These are phyloP conservation scores for Earliella scabrosa DNA, from an alignment of 1,284 basidiomycete genomes.

Conservation along the genomic window DNA sequence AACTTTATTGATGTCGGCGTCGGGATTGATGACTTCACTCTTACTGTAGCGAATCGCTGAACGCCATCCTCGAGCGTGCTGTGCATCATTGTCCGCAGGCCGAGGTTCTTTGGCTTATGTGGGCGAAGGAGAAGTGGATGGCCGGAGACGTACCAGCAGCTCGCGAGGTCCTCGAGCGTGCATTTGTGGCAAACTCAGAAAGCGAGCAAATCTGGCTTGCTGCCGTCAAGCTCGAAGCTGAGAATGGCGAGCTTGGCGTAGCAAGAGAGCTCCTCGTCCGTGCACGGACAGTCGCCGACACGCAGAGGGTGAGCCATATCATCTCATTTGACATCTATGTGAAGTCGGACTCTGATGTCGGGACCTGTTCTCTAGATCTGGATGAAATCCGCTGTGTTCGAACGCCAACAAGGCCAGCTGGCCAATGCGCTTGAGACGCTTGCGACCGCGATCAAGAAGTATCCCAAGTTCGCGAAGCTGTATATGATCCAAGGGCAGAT, in stretches of 20 bases:
- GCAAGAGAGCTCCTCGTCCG: slow-evolving; percentile 87
- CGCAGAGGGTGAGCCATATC: slow-evolving; percentile 72
- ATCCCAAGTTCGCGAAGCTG: slow-evolving; percentile 87
- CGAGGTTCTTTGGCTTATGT: slow-evolving; percentile 96
- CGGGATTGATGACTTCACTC: neutral
- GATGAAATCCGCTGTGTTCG: slow-evolving; percentile 98
- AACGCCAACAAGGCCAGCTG: slow-evolving; percentile 83
- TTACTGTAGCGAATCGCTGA: slow-evolving; percentile 81
- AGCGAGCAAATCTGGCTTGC: slow-evolving; percentile 98
- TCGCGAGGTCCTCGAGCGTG: slow-evolving; percentile 84
- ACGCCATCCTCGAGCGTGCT: slow-evolving; percentile 81
- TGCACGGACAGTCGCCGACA: slow-evolving; percentile 89
- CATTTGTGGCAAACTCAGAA: slow-evolving; percentile 95
- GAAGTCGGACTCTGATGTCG: slow-evolving; percentile 8
- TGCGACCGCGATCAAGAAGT: slow-evolving; percentile 77
- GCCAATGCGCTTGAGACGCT: slow-evolving; percentile 79
- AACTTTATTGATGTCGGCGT: too few relatives aligned
- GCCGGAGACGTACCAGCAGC: slow-evolving; percentile 88
- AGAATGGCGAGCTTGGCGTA: slow-evolving; percentile 88
- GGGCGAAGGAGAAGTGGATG: slow-evolving; percentile 94
- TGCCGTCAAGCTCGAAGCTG: slow-evolving; percentile 94
- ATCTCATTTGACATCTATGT: slow-evolving; percentile 8
- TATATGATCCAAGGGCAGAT: slow-evolving; percentile 98
- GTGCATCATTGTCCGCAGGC: slow-evolving; percentile 92
- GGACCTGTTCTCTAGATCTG: slow-evolving; percentile 69